These are phyloP conservation scores for Rhododendron williamsianum DNA, from an alignment of 148 eudicot species.

Conservation along the genomic window DNA sequence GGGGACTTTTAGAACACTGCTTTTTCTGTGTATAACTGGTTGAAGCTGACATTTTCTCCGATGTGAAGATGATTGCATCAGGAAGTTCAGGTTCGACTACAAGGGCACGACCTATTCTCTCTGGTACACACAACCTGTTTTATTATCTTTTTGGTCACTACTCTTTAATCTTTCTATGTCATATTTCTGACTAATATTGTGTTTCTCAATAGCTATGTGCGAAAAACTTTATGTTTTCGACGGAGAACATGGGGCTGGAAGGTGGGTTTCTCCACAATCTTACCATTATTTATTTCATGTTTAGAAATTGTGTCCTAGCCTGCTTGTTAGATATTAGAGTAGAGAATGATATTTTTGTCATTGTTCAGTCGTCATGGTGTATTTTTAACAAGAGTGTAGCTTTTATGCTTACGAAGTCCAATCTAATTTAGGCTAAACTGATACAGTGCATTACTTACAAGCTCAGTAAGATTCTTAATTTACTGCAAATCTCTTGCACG, in stretches of 20 bases:
- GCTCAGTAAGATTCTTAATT: not conserved
- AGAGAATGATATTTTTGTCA: not conserved
- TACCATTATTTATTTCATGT: not conserved
- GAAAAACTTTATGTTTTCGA: conserved; percentile 59
- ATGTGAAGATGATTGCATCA: conserved; percentile 57
- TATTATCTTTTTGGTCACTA: conserved; percentile 5
- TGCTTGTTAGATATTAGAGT: not conserved
- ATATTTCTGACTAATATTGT: conserved; percentile 8
- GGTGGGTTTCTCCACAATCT: conserved; percentile 37
- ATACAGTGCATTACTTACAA: not conserved
- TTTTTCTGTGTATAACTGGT: conserved; percentile 12
- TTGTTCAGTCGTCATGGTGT: not conserved
- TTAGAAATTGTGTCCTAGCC: not conserved
- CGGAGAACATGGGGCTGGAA: conserved; percentile 79
- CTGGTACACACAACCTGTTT: conserved; percentile 43
- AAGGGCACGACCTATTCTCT: conserved; percentile 59
- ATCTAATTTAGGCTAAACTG: not conserved
- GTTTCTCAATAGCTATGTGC: conserved; percentile 59
- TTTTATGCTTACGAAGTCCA: not conserved
- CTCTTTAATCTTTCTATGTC: not conserved
- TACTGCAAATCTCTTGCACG: not conserved
- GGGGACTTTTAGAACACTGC: too few relatives aligned
- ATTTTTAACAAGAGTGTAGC: not conserved
- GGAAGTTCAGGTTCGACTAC: conserved; percentile 60
- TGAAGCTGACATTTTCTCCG: conserved; percentile 3